Conservation (phyloP, 2,329 filamentous ascomycete genomes). For the Ophiostoma montium region DNA sequence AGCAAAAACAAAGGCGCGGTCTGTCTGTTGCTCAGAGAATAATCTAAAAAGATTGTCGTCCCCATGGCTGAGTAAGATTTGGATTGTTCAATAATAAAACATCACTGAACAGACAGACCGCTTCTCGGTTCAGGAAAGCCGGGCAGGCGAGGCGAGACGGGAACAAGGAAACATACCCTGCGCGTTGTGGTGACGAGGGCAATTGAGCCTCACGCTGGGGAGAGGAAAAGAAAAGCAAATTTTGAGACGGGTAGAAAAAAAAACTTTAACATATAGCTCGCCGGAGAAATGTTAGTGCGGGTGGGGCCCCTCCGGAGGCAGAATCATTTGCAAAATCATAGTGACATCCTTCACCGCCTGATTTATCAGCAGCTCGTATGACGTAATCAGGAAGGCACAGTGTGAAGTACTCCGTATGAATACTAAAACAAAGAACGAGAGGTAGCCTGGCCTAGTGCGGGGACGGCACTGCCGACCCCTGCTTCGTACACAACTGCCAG, state of each 20-base stretch:
- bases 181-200: not conserved
- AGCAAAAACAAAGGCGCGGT: not conserved
- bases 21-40: not conserved
- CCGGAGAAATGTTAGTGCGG: slow-evolving; percentile 9
- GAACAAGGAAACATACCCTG: not conserved
- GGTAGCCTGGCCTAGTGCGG: slow-evolving; percentile 1
- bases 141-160: slow-evolving; percentile 5
- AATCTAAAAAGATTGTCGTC: slow-evolving; percentile 23
- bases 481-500: not conserved
- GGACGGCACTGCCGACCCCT: not conserved
- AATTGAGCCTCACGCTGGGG: not conserved
- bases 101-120: slow-evolving; percentile 1
- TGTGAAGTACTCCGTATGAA: no score
- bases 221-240: slow-evolving; percentile 5
- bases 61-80: slow-evolving; percentile 47
- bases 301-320: slow-evolving; percentile 1
- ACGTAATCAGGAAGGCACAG: no score
- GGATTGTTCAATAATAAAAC: slow-evolving; percentile 37
- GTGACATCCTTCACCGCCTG: not conserved
- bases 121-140: slow-evolving; percentile 22
- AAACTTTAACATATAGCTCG: not conserved
- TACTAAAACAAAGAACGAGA: not conserved
- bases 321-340: not conserved
- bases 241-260: not conserved
- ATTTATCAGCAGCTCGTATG: no score